phyloP scores from a whole-genome alignment of 306 rosid genomes.

The Medicago arabica region DNA sequence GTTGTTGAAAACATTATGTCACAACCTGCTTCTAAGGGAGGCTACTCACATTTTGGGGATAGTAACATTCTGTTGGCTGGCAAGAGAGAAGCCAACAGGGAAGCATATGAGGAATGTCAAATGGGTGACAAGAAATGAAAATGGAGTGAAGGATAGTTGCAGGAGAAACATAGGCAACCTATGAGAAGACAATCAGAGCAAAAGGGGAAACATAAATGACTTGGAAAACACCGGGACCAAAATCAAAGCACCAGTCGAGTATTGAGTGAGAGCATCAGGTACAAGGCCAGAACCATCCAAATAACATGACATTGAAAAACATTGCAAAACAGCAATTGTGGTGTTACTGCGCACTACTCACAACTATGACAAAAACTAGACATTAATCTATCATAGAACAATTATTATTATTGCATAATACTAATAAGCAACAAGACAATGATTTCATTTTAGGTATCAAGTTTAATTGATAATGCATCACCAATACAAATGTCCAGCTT shows the following conservation, averaged over 20 bases:
- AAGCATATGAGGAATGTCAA: too few species aligned
- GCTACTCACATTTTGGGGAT: too few species aligned
- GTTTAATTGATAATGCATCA: slow-evolving; percentile 30
- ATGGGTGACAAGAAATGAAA: too few species aligned
- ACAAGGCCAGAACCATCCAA: not conserved
- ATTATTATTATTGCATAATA: not conserved
- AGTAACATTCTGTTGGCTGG: too few species aligned
- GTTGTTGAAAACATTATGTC: too few species aligned
- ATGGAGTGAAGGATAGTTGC: too few species aligned
- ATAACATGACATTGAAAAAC: not conserved
- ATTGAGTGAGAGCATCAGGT: not conserved
- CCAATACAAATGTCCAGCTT: slow-evolving; percentile 24
- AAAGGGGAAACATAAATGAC: not conserved
- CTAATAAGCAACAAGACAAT: slow-evolving; percentile 12
- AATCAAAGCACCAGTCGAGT: not conserved
- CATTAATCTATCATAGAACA: not conserved
- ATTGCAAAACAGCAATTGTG: not conserved
- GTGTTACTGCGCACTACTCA: not conserved
- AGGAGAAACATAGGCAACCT: not conserved
- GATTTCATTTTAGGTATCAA: slow-evolving; percentile 21
- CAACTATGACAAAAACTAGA: not conserved
- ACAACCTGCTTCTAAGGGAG: too few species aligned
- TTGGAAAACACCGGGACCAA: too few species aligned
- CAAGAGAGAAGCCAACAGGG: too few species aligned
- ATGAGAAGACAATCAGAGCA: not conserved